phyloP scores from a whole-genome alignment of 495 filamentous ascomycete genomes.

The Pyrenula massariospora region DNA sequence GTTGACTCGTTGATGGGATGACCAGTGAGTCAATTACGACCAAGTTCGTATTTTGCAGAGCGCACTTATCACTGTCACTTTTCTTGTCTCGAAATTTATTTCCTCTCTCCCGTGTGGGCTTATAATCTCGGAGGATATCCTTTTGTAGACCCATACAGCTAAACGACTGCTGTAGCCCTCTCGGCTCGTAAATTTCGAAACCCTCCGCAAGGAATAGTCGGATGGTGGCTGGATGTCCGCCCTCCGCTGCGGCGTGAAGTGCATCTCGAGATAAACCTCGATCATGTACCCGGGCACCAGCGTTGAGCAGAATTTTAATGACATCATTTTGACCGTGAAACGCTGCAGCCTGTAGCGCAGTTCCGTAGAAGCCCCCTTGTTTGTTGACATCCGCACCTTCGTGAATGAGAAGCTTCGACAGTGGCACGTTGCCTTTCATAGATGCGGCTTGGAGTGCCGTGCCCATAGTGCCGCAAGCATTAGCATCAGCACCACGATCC shows the following conservation, averaged over 20 bases:
- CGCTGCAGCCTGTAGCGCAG: slow-evolving; percentile 10
- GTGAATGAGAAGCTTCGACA: slow-evolving; percentile 7
- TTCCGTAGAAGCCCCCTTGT: slow-evolving; percentile 1
- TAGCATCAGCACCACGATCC: slow-evolving; percentile 13
- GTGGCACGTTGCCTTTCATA: slow-evolving; percentile 28
- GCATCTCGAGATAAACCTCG: background rate
- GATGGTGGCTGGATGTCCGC: slow-evolving; percentile 3
- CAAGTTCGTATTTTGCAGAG: too few relatives aligned
- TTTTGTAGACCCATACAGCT: too few relatives aligned
- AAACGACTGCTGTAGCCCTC: too few relatives aligned
- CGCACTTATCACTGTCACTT: too few relatives aligned
- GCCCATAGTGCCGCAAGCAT: slow-evolving; percentile 2
- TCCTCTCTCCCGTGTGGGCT: too few relatives aligned
- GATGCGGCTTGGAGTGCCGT: slow-evolving; percentile 18
- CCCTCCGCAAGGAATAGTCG: background rate
- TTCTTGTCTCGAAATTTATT: too few relatives aligned
- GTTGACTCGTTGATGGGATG: too few relatives aligned
- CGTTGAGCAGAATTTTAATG: slow-evolving; percentile 14
- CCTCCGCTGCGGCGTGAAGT: slow-evolving; percentile 1
- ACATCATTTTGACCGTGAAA: slow-evolving; percentile 3
- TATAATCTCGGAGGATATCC: too few relatives aligned
- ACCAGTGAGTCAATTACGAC: too few relatives aligned
- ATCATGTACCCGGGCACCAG: slow-evolving; percentile 12
- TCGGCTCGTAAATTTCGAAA: too few relatives aligned
- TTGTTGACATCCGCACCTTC: slow-evolving; percentile 13